These are phyloP conservation scores for Sclerotiophoma versabilis DNA, from an alignment of 2,329 filamentous ascomycete genomes.

Conservation along the genomic window DNA sequence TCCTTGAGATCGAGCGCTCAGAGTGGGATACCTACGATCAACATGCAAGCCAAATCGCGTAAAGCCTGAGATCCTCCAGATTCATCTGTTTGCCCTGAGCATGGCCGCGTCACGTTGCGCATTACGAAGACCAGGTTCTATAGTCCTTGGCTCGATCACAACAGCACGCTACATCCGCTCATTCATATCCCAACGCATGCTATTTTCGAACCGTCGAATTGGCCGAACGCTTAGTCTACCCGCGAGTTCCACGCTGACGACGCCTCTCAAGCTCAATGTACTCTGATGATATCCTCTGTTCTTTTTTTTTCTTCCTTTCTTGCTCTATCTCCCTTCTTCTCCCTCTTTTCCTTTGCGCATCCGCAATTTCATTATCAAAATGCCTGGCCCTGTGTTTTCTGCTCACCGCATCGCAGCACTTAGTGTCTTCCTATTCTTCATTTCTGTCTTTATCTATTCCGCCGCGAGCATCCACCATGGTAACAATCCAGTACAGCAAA, in stretches of 20 bases:
- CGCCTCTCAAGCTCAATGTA: background rate
- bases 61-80: too few species aligned
- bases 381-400: conserved; percentile 6
- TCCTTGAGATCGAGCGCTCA: background rate
- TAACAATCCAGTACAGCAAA: conserved; percentile 15
- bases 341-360: background rate
- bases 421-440: conserved; percentile 9
- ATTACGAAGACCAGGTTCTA: background rate
- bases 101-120: background rate
- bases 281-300: background rate
- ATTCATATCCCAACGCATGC: background rate
- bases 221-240: conserved; percentile 1
- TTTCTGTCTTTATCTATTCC: conserved; percentile 21
- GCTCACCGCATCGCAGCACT: conserved; percentile 5
- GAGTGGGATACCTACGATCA: background rate
- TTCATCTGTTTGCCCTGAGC: background rate
- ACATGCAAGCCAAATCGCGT: too few species aligned
- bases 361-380: background rate
- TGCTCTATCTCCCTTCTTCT: background rate
- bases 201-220: background rate
- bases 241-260: conserved; percentile 3
- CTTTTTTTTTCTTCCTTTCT: background rate
- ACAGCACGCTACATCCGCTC: background rate
- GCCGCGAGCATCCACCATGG: conserved; percentile 18
- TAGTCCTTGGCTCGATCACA: background rate